Percentiles rank a stretch among this genome's conserved stretches.
Conservation (phyloP, 495 filamentous ascomycete genomes). For the Baudoinia panamericana region DNA sequence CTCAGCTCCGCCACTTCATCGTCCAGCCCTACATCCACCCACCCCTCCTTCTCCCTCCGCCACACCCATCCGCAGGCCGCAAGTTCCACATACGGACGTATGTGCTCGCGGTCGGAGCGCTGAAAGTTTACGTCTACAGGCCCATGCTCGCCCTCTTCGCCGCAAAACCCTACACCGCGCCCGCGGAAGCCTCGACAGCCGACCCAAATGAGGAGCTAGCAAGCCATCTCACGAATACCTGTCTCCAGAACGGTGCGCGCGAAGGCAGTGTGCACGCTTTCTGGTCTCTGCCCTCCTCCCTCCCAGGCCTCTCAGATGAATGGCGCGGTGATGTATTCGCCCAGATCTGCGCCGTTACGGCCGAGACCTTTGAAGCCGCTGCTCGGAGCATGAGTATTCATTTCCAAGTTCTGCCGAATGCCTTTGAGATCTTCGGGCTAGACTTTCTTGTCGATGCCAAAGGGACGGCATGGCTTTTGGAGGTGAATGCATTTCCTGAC, state of each 20-base stretch:
- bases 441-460: slow-evolving; percentile 71
- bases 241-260: slow-evolving; percentile 53
- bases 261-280: slow-evolving; percentile 55
- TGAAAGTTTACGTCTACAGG: slow-evolving; percentile 76
- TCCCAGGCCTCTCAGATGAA: slow-evolving; percentile 14
- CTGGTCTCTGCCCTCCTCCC: slow-evolving; percentile 46
- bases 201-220: slow-evolving; percentile 37
- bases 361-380: slow-evolving; percentile 72
- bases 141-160: slow-evolving; percentile 91
- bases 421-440: slow-evolving; percentile 83
- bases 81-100: slow-evolving; percentile 97
- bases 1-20: slow-evolving; percentile 89
- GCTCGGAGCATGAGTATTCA: slow-evolving; percentile 69
- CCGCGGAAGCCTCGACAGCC: slow-evolving; percentile 27
- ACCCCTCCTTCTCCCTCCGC: slow-evolving; percentile 55
- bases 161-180: slow-evolving; percentile 44
- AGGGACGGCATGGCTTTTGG: slow-evolving; percentile 58
- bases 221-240: slow-evolving; percentile 85
- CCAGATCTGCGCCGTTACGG: slow-evolving; percentile 62
- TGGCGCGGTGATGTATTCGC: slow-evolving; percentile 50
- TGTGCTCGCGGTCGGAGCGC: slow-evolving; percentile 61
- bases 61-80: slow-evolving; percentile 37
- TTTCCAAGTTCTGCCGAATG: slow-evolving; percentile 76
- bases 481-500: slow-evolving; percentile 95
- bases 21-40: slow-evolving; percentile 91